A percentile compares a stretch with the other conserved stretches of the same genome.
phyloP scores from a whole-genome alignment of 228 moss, liverwort and hornwort species.

The Sphagnum magellanicum region DNA sequence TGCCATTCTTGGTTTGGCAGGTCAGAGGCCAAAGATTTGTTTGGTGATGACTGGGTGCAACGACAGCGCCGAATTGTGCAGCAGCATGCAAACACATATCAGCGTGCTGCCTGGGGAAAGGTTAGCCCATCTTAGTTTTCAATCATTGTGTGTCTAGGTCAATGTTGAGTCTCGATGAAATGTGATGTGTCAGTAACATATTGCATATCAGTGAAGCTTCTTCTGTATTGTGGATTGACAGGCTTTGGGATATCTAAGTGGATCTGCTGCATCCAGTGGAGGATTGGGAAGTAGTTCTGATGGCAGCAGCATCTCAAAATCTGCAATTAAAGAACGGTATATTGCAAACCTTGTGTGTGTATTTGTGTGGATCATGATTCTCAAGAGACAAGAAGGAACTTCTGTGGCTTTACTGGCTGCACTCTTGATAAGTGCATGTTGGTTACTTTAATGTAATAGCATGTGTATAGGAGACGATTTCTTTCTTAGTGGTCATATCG shows the following conservation, averaged over 20 bases:
- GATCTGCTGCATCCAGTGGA: conserved; percentile 50
- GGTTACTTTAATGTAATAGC: too few species aligned
- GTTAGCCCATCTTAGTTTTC: conserved; percentile 10
- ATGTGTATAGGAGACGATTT: too few species aligned
- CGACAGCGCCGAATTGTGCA: conserved; percentile 76
- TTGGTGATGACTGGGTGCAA: conserved; percentile 87
- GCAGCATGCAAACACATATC: conserved; percentile 72
- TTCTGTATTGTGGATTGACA: conserved; percentile 4
- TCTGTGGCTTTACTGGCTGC: too few species aligned
- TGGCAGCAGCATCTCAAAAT: conserved; percentile 51
- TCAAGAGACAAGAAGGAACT: too few species aligned
- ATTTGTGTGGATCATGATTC: too few species aligned
- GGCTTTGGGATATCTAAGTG: conserved; percentile 66
- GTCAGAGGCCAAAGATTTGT: conserved; percentile 69
- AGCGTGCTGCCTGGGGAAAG: conserved; percentile 68
- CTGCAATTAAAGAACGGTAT: conserved; percentile 63
- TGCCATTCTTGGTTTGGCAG: conserved; percentile 13
- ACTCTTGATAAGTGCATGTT: too few species aligned
- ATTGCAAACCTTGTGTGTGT: too few species aligned
- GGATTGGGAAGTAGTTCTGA: conserved; percentile 16
- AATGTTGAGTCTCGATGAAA: too few species aligned
- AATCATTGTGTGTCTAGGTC: too few species aligned
- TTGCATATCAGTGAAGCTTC: too few species aligned
- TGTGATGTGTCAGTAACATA: too few species aligned
- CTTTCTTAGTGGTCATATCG: too few species aligned